Evolutionary conservation across 257 asterid species (phyloP).

Genomic region (Solanum tarapatanum): DNA sequence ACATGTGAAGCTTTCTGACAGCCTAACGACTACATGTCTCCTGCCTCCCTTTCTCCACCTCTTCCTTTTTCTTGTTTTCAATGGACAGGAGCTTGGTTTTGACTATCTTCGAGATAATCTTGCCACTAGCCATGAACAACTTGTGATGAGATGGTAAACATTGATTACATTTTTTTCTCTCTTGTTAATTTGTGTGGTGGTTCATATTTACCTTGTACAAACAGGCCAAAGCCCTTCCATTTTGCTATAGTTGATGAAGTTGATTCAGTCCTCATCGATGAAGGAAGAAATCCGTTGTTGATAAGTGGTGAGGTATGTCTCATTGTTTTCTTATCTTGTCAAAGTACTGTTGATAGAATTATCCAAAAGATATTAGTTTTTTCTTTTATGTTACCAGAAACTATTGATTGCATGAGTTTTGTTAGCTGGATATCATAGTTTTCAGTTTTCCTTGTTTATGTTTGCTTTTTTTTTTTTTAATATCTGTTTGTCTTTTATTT

Average conservation of each 20-base stretch:
- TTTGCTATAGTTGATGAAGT: constrained; percentile 98
- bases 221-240: constrained; percentile 97
- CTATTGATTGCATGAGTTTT: not conserved
- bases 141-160: constrained; percentile 95
- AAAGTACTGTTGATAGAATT: not conserved
- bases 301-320: constrained; percentile 86
- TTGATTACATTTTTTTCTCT: constrained; percentile 3
- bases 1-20: not conserved
- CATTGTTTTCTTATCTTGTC: constrained; percentile 1
- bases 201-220: constrained; percentile 11
- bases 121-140: constrained; percentile 56
- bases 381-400: not conserved
- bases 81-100: constrained; percentile 85
- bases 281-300: constrained; percentile 93
- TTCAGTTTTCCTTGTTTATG: not conserved
- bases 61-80: constrained; percentile 1
- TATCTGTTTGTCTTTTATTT: not conserved
- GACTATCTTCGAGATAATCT: constrained; percentile 95
- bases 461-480: not conserved
- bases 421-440: not conserved
- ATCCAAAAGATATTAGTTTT: not conserved
- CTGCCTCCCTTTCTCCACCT: not conserved
- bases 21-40: not conserved
- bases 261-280: constrained; percentile 95
- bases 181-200: not conserved